phyloP scores from a whole-genome alignment of 768 basidiomycete genomes.

The Lentinula guzmanii region DNA sequence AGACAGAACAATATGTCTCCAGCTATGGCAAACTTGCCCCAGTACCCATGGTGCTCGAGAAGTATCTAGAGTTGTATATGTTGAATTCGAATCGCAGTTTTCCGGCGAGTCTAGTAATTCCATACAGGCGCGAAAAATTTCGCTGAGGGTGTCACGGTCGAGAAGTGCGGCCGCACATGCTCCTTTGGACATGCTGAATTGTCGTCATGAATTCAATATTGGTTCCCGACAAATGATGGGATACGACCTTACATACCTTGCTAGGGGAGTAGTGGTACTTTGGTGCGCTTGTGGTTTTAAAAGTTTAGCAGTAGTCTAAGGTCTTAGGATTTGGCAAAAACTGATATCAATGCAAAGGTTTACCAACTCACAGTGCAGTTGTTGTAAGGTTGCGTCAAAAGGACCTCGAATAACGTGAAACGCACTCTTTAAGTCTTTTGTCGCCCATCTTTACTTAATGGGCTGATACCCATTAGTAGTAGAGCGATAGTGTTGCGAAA shows the following conservation, averaged over 20 bases:
- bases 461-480: neutral
- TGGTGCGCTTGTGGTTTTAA: too few species aligned
- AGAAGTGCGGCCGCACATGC: neutral
- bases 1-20: neutral
- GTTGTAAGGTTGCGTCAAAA: too few species aligned
- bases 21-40: neutral
- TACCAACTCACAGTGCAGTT: too few species aligned
- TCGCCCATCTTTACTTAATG: neutral
- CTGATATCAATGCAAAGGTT: too few species aligned
- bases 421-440: neutral
- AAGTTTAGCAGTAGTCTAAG: too few species aligned
- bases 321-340: too few species aligned
- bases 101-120: neutral
- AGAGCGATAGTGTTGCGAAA: neutral
- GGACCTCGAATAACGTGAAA: too few species aligned
- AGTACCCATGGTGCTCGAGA: neutral
- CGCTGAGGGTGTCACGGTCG: neutral
- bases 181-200: neutral
- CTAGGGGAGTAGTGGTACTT: too few species aligned
- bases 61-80: neutral
- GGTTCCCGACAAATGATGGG: too few species aligned
- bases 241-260: too few species aligned
- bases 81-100: neutral
- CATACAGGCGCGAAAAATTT: neutral
- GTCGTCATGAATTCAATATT: neutral